phyloP scores from a whole-genome alignment of 257 asterid genomes.

The Ocimum tenuiflorum region DNA sequence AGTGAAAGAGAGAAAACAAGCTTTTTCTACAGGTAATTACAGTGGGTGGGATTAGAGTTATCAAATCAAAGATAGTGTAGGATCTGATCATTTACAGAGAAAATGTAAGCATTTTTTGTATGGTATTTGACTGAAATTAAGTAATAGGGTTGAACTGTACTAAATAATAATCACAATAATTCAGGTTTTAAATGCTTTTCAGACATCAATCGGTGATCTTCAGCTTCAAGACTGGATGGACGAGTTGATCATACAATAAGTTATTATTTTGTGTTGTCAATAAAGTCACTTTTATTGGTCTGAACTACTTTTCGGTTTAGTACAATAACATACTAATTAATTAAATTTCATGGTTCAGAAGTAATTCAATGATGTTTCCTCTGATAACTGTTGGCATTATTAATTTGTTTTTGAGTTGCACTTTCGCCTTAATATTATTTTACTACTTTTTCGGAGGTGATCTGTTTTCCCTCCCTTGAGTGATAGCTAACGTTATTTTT shows the following conservation, averaged over 20 bases:
- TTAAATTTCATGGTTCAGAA: background rate
- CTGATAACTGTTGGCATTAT: background rate
- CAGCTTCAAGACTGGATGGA: background rate
- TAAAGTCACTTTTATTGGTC: background rate
- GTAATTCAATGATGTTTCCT: background rate
- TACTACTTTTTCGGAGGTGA: no score
- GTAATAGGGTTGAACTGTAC: background rate
- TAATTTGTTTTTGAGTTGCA: no score
- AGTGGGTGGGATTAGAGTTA: slow-evolving; percentile 28
- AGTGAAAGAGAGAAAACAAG: background rate
- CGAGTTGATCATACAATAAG: background rate
- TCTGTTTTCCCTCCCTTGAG: background rate
- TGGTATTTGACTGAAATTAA: slow-evolving; percentile 14
- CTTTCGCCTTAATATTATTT: no score
- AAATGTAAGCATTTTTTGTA: background rate
- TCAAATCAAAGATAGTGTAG: slow-evolving; percentile 32
- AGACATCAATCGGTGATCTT: background rate
- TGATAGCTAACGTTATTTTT: no score
- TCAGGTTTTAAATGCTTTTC: background rate
- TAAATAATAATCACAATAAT: background rate
- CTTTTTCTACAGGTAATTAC: background rate
- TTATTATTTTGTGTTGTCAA: background rate
- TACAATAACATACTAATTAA: background rate
- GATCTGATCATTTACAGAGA: slow-evolving; percentile 26
- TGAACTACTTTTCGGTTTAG: slow-evolving; percentile 2